Percentiles rank a stretch among this genome's conserved stretches.
Evolutionary conservation across 805 yeast genomes (phyloP).

Genomic region (Yarrowia sp.): DNA sequence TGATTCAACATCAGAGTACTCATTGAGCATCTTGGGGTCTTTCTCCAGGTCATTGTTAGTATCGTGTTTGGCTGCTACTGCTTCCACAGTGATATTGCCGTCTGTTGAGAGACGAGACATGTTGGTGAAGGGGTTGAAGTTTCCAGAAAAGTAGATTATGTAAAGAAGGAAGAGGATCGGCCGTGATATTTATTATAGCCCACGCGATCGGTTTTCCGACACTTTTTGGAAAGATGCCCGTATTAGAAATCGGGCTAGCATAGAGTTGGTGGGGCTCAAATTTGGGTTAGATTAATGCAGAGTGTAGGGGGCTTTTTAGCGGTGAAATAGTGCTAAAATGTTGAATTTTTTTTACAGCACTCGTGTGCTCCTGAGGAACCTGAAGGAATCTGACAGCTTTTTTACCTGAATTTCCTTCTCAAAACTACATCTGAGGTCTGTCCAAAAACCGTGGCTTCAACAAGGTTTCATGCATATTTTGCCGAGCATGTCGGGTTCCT

Average conservation of each 20-base stretch:
- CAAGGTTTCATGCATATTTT: not conserved
- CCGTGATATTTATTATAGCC: not conserved
- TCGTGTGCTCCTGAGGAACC: not conserved
- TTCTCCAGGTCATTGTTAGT: not conserved
- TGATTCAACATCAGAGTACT: not conserved
- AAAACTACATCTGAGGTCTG: too few relatives aligned
- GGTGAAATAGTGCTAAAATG: not conserved
- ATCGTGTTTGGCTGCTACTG: not conserved
- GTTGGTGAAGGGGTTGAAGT: not conserved
- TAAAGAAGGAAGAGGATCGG: too few relatives aligned
- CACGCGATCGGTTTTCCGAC: not conserved
- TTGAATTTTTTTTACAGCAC: not conserved
- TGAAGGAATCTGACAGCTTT: too few relatives aligned
- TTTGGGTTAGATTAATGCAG: not conserved
- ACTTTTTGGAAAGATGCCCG: not conserved
- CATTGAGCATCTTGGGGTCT: not conserved
- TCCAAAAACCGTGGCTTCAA: not conserved
- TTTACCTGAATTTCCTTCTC: not conserved
- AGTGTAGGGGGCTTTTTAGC: not conserved
- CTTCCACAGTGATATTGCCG: not conserved
- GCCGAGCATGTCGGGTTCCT: not conserved
- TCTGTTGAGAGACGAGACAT: constrained; percentile 22
- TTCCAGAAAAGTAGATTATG: not conserved
- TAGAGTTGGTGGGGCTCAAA: constrained; percentile 1
- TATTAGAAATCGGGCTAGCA: not conserved